Conservation (phyloP, 345 rosid species). For the Linum lewisii region DNA sequence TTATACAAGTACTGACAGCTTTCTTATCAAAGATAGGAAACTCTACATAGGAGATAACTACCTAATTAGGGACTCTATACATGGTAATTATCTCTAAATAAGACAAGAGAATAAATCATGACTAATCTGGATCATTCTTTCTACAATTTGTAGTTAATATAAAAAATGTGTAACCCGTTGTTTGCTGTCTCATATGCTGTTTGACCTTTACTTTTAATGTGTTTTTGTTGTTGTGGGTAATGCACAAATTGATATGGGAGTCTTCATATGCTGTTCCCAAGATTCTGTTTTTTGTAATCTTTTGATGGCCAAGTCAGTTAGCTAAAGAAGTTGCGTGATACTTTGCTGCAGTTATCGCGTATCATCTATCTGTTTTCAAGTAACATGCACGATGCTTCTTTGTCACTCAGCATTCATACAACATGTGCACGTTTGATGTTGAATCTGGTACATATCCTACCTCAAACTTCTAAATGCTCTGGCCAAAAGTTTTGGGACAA, state of each 20-base stretch:
- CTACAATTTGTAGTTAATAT: no score
- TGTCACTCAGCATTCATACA: slow-evolving; percentile 90
- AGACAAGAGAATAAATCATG: no score
- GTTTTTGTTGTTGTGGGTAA: background rate
- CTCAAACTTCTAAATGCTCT: slow-evolving; percentile 10
- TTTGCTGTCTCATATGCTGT: background rate
- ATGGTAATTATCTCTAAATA: no score
- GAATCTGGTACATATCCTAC: slow-evolving; percentile 59
- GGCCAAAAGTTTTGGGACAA: slow-evolving; percentile 1
- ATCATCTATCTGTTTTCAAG: slow-evolving; percentile 92
- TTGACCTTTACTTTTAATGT: background rate
- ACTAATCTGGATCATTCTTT: no score
- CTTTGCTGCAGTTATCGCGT: slow-evolving; percentile 69
- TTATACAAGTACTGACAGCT: no score
- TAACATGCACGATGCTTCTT: slow-evolving; percentile 96
- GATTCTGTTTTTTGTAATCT: background rate
- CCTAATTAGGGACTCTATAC: no score
- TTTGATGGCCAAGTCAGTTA: background rate
- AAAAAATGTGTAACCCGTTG: background rate
- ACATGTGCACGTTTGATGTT: slow-evolving; percentile 98
- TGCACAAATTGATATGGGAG: background rate
- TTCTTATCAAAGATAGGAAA: no score
- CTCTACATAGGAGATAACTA: no score
- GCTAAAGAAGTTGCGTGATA: slow-evolving; percentile 12
- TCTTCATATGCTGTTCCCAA: background rate